These are phyloP conservation scores for Meyerozyma carpophila DNA, from an alignment of 1,139 yeast species.

Conservation along the genomic window DNA sequence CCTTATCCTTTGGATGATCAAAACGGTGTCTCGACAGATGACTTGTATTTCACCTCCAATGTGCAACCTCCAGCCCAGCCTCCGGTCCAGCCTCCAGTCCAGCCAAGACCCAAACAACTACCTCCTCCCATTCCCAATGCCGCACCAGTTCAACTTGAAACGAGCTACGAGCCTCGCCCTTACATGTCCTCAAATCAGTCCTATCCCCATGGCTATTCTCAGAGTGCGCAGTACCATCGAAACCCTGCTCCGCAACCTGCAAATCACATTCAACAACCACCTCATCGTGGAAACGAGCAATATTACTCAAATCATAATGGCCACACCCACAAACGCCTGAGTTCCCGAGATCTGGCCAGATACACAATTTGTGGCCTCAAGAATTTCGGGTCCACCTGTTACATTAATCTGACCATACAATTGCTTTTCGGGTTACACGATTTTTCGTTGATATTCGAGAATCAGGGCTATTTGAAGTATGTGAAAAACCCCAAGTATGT, in stretches of 20 bases:
- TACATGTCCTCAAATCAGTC: neutral
- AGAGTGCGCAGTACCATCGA: neutral
- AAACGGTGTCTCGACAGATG: neutral
- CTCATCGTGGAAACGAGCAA: neutral
- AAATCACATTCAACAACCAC: neutral
- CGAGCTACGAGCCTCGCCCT: neutral
- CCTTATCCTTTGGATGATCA: neutral
- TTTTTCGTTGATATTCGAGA: conserved; percentile 39
- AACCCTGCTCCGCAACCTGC: neutral
- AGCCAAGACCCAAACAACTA: neutral
- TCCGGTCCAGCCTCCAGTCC: neutral
- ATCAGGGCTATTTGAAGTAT: conserved; percentile 37
- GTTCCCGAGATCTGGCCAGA: neutral
- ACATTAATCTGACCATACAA: conserved; percentile 66
- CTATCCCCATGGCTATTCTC: neutral
- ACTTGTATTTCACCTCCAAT: neutral
- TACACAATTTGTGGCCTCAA: conserved; percentile 52
- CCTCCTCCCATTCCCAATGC: neutral
- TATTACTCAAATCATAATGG: neutral
- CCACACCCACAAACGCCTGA: neutral
- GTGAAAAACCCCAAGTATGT: conserved; percentile 28
- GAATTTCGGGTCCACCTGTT: conserved; percentile 70
- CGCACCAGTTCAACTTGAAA: neutral
- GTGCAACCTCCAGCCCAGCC: neutral
- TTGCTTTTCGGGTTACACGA: conserved; percentile 50